Evolutionary conservation across 768 basidiomycete species (phyloP).

Genomic region (Agrocybe praecox): DNA sequence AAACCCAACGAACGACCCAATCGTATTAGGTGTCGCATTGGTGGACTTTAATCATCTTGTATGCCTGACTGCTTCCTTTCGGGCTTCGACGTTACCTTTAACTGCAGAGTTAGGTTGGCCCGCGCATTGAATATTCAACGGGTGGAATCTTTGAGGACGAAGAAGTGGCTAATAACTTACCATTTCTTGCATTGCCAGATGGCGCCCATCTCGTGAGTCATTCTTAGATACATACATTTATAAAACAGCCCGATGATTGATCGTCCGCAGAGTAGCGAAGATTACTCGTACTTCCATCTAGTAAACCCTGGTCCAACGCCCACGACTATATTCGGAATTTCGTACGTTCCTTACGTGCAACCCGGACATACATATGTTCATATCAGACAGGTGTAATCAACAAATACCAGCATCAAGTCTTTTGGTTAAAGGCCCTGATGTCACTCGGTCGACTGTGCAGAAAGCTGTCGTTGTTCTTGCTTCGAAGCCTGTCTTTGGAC

Average conservation of each 20-base stretch:
- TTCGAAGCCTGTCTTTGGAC: slow-evolving; percentile 89
- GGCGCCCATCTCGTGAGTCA: slow-evolving; percentile 88
- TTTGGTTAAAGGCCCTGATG: slow-evolving; percentile 77
- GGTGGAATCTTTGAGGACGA: slow-evolving; percentile 85
- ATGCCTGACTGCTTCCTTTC: too few relatives aligned
- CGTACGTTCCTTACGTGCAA: slow-evolving; percentile 49
- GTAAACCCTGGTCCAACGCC: slow-evolving; percentile 72
- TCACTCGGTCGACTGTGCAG: slow-evolving; percentile 95
- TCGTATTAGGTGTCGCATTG: slow-evolving; percentile 87
- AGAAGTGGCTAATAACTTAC: slow-evolving; percentile 82
- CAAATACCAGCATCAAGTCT: slow-evolving; percentile 85
- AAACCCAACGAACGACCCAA: slow-evolving; percentile 55
- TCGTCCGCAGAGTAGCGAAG: slow-evolving; percentile 71
- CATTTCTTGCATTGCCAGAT: slow-evolving; percentile 95
- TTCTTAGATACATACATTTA: neutral
- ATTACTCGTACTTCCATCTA: slow-evolving; percentile 96
- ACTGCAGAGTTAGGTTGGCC: slow-evolving; percentile 96
- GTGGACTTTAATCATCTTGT: slow-evolving; percentile 96
- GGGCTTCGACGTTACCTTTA: too few relatives aligned
- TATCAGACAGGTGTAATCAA: slow-evolving; percentile 76
- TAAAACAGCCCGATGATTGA: slow-evolving; percentile 4
- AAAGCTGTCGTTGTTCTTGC: slow-evolving; percentile 97
- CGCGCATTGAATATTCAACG: slow-evolving; percentile 82
- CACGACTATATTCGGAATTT: slow-evolving; percentile 93
- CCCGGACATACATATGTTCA: slow-evolving; percentile 3